phyloP scores from a whole-genome alignment of 805 yeast genomes.

The Isabelozyma heimii region DNA sequence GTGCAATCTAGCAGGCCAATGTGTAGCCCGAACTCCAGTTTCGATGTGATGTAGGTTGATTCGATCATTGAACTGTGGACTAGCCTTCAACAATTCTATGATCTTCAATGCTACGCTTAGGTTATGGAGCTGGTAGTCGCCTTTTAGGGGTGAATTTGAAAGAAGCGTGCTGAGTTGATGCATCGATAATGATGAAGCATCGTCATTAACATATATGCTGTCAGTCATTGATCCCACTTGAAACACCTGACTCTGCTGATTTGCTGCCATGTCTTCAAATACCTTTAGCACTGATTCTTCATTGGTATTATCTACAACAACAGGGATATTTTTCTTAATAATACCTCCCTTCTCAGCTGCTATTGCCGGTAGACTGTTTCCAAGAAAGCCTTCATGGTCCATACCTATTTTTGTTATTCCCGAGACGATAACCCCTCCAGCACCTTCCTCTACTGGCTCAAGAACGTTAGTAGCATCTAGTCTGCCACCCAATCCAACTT shows the following conservation, averaged over 20 bases:
- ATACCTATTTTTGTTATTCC: constrained; percentile 83
- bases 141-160: constrained; percentile 55
- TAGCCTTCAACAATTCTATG: constrained; percentile 32
- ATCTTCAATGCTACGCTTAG: constrained; percentile 64
- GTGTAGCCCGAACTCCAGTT: constrained; percentile 52
- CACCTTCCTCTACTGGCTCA: constrained; percentile 10
- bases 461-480: constrained; percentile 86
- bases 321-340: constrained; percentile 56
- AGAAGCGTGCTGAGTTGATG: not conserved
- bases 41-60: constrained; percentile 35
- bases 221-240: constrained; percentile 10
- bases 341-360: constrained; percentile 88
- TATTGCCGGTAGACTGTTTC: constrained; percentile 60
- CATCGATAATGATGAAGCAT: not conserved
- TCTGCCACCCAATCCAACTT: constrained; percentile 92
- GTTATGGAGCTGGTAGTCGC: constrained; percentile 71
- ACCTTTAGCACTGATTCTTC: constrained; percentile 46
- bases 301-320: constrained; percentile 74
- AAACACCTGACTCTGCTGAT: constrained; percentile 23
- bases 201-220: not conserved
- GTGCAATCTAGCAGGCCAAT: constrained; percentile 92
- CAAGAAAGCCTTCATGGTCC: constrained; percentile 81
- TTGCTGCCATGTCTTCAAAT: constrained; percentile 36
- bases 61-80: constrained; percentile 12
- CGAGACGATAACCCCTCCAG: constrained; percentile 47